phyloP scores from a whole-genome alignment of 1,284 basidiomycete species.

The Cutaneotrichosporon cavernicola region DNA sequence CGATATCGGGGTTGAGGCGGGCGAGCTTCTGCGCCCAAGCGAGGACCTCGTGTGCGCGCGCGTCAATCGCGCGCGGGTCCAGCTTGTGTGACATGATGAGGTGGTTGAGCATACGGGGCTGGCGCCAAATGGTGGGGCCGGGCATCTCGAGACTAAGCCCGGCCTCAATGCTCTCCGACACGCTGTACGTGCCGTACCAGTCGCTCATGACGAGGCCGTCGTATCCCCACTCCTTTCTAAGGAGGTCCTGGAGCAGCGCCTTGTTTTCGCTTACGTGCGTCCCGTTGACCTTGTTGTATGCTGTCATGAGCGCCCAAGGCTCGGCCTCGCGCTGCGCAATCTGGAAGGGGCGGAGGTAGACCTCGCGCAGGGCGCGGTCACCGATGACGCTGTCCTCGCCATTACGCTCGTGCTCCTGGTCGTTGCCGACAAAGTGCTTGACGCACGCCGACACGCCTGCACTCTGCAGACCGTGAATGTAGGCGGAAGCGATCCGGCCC shows the following conservation, averaged over 20 bases:
- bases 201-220: slow-evolving; percentile 64
- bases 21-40: slow-evolving; percentile 34
- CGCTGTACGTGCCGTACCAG: slow-evolving; percentile 64
- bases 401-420: slow-evolving; percentile 48
- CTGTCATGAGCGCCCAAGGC: slow-evolving; percentile 52
- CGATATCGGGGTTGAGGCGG: slow-evolving; percentile 32
- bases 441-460: slow-evolving; percentile 63
- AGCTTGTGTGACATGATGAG: slow-evolving; percentile 63
- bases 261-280: slow-evolving; percentile 72
- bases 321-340: slow-evolving; percentile 64
- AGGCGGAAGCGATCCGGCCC: slow-evolving; percentile 68
- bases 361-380: slow-evolving; percentile 68
- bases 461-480: slow-evolving; percentile 69
- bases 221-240: slow-evolving; percentile 65
- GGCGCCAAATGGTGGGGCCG: slow-evolving; percentile 31
- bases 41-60: slow-evolving; percentile 47
- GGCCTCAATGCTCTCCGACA: slow-evolving; percentile 65
- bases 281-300: slow-evolving; percentile 63
- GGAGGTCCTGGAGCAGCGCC: slow-evolving; percentile 48
- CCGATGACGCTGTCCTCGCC: slow-evolving; percentile 34
- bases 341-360: slow-evolving; percentile 77
- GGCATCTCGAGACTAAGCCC: slow-evolving; percentile 61
- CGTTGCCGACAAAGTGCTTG: slow-evolving; percentile 52
- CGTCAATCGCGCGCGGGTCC: slow-evolving; percentile 29
- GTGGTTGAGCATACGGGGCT: slow-evolving; percentile 56